Conservation (phyloP, 2,329 filamentous ascomycete genomes). For the Hawksworthiomyces lignivorus region DNA sequence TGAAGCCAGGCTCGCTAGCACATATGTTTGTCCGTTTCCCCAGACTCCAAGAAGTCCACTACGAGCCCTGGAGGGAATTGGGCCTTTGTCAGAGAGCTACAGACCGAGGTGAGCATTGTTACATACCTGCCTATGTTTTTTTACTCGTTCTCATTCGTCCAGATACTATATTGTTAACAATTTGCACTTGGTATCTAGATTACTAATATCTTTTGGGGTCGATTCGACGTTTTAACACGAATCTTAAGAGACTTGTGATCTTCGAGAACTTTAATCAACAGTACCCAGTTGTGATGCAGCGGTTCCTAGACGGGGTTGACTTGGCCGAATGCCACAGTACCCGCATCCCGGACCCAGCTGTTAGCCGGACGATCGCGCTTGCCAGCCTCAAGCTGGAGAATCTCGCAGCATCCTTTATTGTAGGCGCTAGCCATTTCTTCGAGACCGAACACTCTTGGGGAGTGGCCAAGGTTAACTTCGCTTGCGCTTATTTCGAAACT, state of each 20-base stretch:
- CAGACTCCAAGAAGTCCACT: slow-evolving; percentile 23
- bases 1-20: slow-evolving; percentile 21
- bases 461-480: slow-evolving; percentile 24
- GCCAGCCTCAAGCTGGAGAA: slow-evolving; percentile 22
- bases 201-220: no score
- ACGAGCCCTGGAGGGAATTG: slow-evolving; percentile 27
- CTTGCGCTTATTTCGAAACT: slow-evolving; percentile 24
- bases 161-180: no score
- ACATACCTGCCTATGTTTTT: neutral
- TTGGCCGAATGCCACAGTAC: neutral
- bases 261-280: slow-evolving; percentile 27
- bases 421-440: slow-evolving; percentile 25
- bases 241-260: slow-evolving; percentile 17
- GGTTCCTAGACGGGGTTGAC: slow-evolving; percentile 4
- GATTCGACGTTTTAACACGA: slow-evolving; percentile 9
- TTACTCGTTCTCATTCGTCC: slow-evolving; percentile 14
- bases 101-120: slow-evolving; percentile 16
- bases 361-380: slow-evolving; percentile 18
- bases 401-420: slow-evolving; percentile 23
- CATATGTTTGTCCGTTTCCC: slow-evolving; percentile 24
- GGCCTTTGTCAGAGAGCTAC: slow-evolving; percentile 8
- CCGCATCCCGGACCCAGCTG: slow-evolving; percentile 11
- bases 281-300: slow-evolving; percentile 18
- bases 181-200: no score
- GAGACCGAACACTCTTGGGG: slow-evolving; percentile 16